A percentile compares a stretch with the other conserved stretches of the same genome.
These are phyloP conservation scores for Paecilomyces sp. DNA, from an alignment of 2,329 filamentous ascomycete species.

Conservation along the genomic window DNA sequence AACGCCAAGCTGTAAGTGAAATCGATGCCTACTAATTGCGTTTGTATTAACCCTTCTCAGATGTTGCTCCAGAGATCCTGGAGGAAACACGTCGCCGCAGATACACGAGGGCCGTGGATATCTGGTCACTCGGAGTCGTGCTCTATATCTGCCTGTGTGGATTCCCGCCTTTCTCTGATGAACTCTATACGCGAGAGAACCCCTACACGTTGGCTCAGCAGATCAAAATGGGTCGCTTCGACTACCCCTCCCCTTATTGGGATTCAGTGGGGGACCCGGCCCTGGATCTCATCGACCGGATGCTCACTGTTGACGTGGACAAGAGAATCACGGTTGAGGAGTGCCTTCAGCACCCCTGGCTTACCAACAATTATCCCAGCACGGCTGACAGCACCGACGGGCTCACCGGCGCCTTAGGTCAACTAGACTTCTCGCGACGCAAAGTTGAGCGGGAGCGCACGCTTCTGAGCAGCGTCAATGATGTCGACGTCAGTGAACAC, in stretches of 20 bases:
- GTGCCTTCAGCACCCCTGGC: conserved; percentile 87
- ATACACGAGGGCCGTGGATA: conserved; percentile 90
- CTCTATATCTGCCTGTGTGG: conserved; percentile 96
- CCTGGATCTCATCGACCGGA: conserved; percentile 85
- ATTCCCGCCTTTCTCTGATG: conserved; percentile 94
- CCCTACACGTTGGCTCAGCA: conserved; percentile 84
- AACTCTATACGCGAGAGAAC: conserved; percentile 72
- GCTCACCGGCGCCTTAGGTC: conserved; percentile 75
- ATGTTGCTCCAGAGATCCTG: conserved; percentile 93
- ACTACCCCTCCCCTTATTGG: conserved; percentile 97
- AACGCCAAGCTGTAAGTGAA: conserved; percentile 70
- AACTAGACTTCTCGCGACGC: conserved; percentile 75
- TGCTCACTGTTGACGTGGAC: conserved; percentile 83
- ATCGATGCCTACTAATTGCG: neutral
- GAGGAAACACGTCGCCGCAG: conserved; percentile 72
- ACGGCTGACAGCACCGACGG: conserved; percentile 85
- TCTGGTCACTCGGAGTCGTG: conserved; percentile 97
- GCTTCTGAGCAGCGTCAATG: conserved; percentile 72
- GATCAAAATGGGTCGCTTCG: conserved; percentile 80
- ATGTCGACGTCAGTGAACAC: conserved; percentile 57
- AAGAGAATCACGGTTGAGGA: conserved; percentile 82
- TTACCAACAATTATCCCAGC: conserved; percentile 54
- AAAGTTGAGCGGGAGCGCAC: conserved; percentile 78
- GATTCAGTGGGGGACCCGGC: conserved; percentile 80
- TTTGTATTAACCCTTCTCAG: conserved; percentile 24